These are phyloP conservation scores for Suhomyces maxii DNA, from an alignment of 1,139 yeast species.

Conservation along the genomic window DNA sequence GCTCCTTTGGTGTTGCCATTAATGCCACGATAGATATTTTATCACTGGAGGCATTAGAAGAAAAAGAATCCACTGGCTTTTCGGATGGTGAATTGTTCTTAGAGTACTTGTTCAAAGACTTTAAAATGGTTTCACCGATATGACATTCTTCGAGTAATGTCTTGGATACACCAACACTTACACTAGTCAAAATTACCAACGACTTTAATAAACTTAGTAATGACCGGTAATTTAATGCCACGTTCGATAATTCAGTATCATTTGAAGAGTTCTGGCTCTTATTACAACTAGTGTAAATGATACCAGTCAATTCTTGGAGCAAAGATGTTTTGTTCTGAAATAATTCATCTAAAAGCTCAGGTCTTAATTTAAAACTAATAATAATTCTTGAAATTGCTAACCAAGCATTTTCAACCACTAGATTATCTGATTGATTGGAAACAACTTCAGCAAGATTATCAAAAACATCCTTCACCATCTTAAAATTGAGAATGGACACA, in stretches of 20 bases:
- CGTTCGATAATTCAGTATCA: constrained; percentile 16
- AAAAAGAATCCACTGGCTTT: constrained; percentile 16
- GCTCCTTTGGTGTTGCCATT: constrained; percentile 72
- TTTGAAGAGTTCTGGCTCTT: constrained; percentile 21
- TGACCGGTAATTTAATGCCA: constrained; percentile 29
- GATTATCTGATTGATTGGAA: constrained; percentile 55
- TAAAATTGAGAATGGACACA: constrained; percentile 46
- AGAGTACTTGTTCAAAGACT: constrained; percentile 44
- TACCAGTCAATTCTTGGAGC: constrained; percentile 28
- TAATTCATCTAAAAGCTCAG: constrained; percentile 49
- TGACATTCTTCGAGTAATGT: constrained; percentile 39
- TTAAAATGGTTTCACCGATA: constrained; percentile 43
- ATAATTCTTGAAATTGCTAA: constrained; percentile 64
- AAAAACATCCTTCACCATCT: constrained; percentile 55
- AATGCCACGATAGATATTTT: constrained; percentile 58
- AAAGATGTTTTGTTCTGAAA: constrained; percentile 30
- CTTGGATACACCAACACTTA: constrained; percentile 43
- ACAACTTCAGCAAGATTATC: constrained; percentile 65
- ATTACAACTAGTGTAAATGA: constrained; percentile 32
- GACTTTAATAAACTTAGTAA: constrained; percentile 46
- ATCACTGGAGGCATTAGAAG: background rate
- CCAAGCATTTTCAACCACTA: constrained; percentile 71
- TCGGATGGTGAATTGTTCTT: constrained; percentile 11
- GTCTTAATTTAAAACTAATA: constrained; percentile 49
- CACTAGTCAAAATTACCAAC: constrained; percentile 36